Evolutionary conservation across 2,329 filamentous ascomycete genomes (phyloP).

Genomic region (Colletotrichum magnum): DNA sequence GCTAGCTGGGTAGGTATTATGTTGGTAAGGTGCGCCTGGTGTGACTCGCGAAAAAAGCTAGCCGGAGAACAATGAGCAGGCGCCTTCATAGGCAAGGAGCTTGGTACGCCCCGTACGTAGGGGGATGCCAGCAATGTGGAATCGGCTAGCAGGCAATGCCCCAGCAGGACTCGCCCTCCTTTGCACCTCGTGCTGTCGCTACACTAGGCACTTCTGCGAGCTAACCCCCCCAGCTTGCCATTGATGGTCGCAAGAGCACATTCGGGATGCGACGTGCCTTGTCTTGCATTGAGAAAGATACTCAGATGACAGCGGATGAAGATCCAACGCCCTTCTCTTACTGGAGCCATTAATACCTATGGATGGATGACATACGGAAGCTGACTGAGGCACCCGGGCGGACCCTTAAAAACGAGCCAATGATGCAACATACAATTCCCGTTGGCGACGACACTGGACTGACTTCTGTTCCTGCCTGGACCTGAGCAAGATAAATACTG

Average conservation of each 20-base stretch:
- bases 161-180: conserved; percentile 14
- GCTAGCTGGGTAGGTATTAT: no score
- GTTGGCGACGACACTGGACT: no score
- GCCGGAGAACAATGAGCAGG: not conserved
- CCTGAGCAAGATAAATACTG: no score
- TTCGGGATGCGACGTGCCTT: not conserved
- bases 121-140: conserved; percentile 17
- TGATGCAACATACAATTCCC: no score
- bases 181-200: not conserved
- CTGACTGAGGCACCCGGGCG: conserved; percentile 10
- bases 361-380: no score
- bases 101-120: conserved; percentile 27
- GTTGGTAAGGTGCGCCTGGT: no score
- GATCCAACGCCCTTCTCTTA: not conserved
- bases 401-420: not conserved
- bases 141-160: conserved; percentile 26
- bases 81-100: not conserved
- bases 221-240: not conserved
- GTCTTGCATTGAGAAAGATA: not conserved
- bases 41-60: not conserved
- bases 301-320: not conserved
- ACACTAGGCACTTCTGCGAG: not conserved
- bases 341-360: no score
- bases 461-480: no score
- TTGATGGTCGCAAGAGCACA: no score